Base-by-base conservation (phyloP, 371 early-diverging fungal species). In the Syncephalastrum monosporum region DNA sequence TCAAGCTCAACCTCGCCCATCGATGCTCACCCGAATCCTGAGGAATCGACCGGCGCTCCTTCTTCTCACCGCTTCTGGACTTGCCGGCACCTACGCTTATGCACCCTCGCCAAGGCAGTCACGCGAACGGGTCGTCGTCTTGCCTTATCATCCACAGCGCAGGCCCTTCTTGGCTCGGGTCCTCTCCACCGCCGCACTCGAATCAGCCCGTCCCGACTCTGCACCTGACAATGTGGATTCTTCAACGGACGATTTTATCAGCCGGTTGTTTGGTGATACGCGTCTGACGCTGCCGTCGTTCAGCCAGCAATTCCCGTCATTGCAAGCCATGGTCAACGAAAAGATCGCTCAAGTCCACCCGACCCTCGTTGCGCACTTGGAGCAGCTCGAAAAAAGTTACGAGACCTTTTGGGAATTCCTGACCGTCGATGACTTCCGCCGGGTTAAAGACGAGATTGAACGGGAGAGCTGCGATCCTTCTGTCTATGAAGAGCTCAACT, bases 331-430 rank as follows among this genome's bases (percentile, higher is more conserved):
- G 19, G 27, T 73, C 27, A 65, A 62, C 14, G 42, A 45, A 15
- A 57, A 60, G 10, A 56, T 71, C 27, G 42, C 60, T 1, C 38
- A 55, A 4, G 21, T 73, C 10, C 70, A 73, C 48, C 64, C 71
- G 0, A 29, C 46, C 3, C 69, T 74, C 43, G 52, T 64, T 16
- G 46, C 23, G 13, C 75, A 74, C 33, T 48, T 74, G 0, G 65
- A 68, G 10, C 49, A 53, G 8, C 50, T 74, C 4, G 46, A 51
- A 16, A 57, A 74, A 42, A 67, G 67, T 50, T 74, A 71, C 48
- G 59, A 61, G 13, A 46, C 47, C 3, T 60, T 74, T 14, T 74
- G 75, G 75, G 69, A 74, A 2, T 64, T 64, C 5, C 45, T 74
- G 23, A 61, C 62, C 2, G 29, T 74, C 49, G 75, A 74, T 23